phyloP scores from a whole-genome alignment of 139 green algal species.

The Coccomyxa sp. region DNA sequence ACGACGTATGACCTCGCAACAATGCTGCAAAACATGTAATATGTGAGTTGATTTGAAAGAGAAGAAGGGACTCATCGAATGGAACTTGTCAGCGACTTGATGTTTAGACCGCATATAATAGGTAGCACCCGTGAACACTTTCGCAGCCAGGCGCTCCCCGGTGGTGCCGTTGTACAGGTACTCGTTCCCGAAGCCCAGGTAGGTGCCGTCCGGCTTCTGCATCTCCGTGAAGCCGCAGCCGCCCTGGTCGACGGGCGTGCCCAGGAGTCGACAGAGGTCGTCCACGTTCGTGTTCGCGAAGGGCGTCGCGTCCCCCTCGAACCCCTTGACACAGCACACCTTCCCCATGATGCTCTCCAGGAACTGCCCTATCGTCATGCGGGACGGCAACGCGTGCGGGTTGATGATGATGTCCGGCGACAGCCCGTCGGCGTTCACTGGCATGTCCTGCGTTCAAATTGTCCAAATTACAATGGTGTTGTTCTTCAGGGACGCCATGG shows the following conservation, averaged over 20 bases:
- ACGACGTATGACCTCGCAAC: background rate
- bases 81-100: conserved; percentile 67
- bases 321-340: background rate
- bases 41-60: background rate
- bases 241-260: background rate
- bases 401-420: conserved; percentile 34
- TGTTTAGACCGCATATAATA: conserved; percentile 69
- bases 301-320: background rate
- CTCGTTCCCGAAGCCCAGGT: background rate
- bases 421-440: background rate
- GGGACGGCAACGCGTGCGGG: conserved; percentile 25
- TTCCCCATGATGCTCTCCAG: conserved; percentile 22
- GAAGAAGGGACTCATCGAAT: conserved; percentile 21
- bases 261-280: conserved; percentile 13
- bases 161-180: conserved; percentile 6
- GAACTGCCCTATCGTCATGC: conserved; percentile 27
- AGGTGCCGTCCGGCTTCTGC: background rate
- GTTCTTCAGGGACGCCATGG: too few species aligned
- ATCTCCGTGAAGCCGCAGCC: background rate
- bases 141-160: conserved; percentile 7
- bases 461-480: background rate
- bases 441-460: conserved; percentile 19
- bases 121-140: conserved; percentile 50
- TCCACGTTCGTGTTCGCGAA: background rate
- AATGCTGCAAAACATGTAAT: too few species aligned